phyloP scores from a whole-genome alignment of 768 basidiomycete genomes.

The Pisolithus tinctorius region DNA sequence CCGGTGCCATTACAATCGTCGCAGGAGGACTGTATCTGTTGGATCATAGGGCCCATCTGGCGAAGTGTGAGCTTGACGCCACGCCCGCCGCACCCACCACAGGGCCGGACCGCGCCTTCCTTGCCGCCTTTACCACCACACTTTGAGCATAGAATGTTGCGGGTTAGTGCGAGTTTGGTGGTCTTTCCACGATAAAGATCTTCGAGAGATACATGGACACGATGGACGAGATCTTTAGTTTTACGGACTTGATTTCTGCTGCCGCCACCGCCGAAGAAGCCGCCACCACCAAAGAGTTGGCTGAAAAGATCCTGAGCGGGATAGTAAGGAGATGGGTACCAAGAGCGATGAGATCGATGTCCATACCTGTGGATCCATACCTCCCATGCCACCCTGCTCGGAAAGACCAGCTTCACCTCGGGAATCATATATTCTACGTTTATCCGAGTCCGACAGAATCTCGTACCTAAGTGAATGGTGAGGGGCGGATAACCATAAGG shows the following conservation, averaged over 20 bases:
- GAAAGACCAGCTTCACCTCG: slow-evolving; percentile 88
- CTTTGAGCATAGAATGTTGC: slow-evolving; percentile 88
- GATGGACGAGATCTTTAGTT: slow-evolving; percentile 97
- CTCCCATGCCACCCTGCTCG: slow-evolving; percentile 84
- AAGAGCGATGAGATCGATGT: background rate
- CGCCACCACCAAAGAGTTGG: slow-evolving; percentile 86
- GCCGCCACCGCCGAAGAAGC: slow-evolving; percentile 67
- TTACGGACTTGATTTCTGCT: slow-evolving; percentile 74
- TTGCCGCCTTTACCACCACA: slow-evolving; percentile 98
- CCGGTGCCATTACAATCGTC: slow-evolving; percentile 92
- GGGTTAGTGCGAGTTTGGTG: slow-evolving; percentile 93
- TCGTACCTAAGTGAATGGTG: slow-evolving; percentile 59
- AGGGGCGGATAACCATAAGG: slow-evolving; percentile 1
- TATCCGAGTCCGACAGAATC: slow-evolving; percentile 83
- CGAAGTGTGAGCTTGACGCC: slow-evolving; percentile 88
- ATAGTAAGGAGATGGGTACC: background rate
- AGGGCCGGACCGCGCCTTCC: slow-evolving; percentile 86
- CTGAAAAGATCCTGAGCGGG: slow-evolving; percentile 81
- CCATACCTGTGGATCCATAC: slow-evolving; percentile 91
- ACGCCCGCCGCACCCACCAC: slow-evolving; percentile 75
- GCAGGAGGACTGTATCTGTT: slow-evolving; percentile 95
- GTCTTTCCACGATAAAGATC: slow-evolving; percentile 99
- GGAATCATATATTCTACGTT: slow-evolving; percentile 77
- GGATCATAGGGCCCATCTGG: slow-evolving; percentile 99
- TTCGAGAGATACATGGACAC: slow-evolving; percentile 93